Evolutionary conservation across 2,329 filamentous ascomycete species (phyloP), one percentile per base, ranked within the genome.

Genomic region (Plectosphaerella sp.): DNA sequence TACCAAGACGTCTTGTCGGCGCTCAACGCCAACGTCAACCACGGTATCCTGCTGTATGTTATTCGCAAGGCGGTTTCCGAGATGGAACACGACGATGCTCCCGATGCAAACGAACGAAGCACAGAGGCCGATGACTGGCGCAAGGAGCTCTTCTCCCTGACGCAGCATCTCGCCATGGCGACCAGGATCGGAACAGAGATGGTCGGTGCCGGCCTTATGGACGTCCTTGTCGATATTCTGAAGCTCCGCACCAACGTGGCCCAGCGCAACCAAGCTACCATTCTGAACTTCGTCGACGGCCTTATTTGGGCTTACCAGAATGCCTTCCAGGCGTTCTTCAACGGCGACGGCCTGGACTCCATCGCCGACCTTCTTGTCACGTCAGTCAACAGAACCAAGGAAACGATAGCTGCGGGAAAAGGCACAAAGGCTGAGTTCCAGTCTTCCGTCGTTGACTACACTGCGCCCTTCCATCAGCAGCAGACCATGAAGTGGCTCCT

Each of bases 11-110:
- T 99, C 22, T 86, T 91, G 57, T 86, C 90, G 42, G 91, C 94
- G n/a, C 75, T 99, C 42, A 96, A 91, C 62, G 90, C 95, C 50
- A 96, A 93, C 60, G 93, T 97, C 37, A 97, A 96, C 62, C 95
- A 99, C 62, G 95, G 94, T 14, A 88, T 97, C 28, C 78, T 99
- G 45, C 87, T 97, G 59, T 97, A 97, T 63, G 82, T 97, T 59
- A 87, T 96, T 48, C 84, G 93, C 52, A 97, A 96, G 69, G 89
- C 91, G 10, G 89, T 97, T 52, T 86, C 87, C 16, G 89, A 91
- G 57, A 87, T 99, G 72, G 84, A 79, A 52, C 74, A 74, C 16
- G 78, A 84, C 54, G 73, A 75, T 47, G 52, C 58, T 6, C 66
- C 74, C 48, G 82, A 87, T 51, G 71, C 76, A 53, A 76, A 83